phyloP scores from a whole-genome alignment of 1,284 basidiomycete species.

The Volvariella surrecta region DNA sequence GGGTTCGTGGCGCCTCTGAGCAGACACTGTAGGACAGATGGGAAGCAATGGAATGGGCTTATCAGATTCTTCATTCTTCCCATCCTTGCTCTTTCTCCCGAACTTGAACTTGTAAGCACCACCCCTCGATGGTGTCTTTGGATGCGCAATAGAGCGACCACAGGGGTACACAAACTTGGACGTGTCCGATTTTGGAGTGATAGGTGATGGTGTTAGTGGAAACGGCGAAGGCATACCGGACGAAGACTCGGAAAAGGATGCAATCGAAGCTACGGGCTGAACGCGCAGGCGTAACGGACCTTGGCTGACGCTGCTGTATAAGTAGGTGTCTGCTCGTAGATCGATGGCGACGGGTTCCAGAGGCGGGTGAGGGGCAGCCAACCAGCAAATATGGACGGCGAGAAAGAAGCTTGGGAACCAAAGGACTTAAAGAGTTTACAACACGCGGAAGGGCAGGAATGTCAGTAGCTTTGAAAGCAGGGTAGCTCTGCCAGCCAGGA shows the following conservation, averaged over 20 bases:
- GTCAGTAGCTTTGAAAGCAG: conserved; percentile 5
- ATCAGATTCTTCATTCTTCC: no score
- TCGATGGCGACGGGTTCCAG: background rate
- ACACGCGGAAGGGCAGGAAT: conserved; percentile 1
- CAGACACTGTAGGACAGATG: no score
- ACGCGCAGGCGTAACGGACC: no score
- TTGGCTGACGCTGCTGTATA: no score
- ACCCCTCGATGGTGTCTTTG: background rate
- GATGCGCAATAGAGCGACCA: conserved; percentile 13
- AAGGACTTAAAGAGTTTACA: background rate
- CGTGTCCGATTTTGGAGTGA: conserved; percentile 1
- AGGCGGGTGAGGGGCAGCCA: background rate
- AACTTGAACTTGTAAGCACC: background rate
- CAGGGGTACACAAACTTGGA: conserved; percentile 16
- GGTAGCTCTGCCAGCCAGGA: background rate
- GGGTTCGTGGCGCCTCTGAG: no score
- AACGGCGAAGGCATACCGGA: no score
- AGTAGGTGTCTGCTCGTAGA: no score
- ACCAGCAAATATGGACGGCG: background rate
- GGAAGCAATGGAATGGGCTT: no score
- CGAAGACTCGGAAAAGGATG: no score
- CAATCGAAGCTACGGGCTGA: no score
- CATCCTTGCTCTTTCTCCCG: background rate
- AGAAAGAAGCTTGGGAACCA: background rate
- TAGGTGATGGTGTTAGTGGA: no score